A percentile compares a stretch with the other conserved stretches of the same genome.
phyloP scores from a whole-genome alignment of 148 eudicot species.

The Diospyros kaki region DNA sequence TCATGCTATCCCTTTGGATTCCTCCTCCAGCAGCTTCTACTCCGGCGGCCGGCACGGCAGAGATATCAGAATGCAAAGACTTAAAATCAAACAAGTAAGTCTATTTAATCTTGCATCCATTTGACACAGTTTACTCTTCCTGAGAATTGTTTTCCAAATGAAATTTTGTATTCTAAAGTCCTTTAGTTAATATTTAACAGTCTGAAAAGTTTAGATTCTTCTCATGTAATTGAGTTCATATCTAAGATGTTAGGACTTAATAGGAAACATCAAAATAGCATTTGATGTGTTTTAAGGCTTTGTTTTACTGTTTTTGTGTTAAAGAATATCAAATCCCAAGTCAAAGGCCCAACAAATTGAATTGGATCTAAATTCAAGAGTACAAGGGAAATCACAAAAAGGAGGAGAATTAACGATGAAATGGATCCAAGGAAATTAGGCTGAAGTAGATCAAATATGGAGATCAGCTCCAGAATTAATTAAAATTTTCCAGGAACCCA shows the following conservation, averaged over 20 bases:
- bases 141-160: no score
- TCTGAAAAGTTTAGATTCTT: no score
- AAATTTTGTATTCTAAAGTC: no score
- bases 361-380: slow-evolving; percentile 5
- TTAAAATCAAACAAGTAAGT: slow-evolving; percentile 15
- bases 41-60: not conserved
- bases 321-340: not conserved
- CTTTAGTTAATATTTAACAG: no score
- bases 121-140: no score
- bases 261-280: no score
- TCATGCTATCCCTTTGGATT: slow-evolving; percentile 92
- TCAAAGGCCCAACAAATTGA: not conserved
- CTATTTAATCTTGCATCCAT: not conserved
- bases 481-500: not conserved
- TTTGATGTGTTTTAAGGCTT: not conserved
- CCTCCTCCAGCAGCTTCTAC: slow-evolving; percentile 53
- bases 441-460: not conserved
- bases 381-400: not conserved
- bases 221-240: not conserved
- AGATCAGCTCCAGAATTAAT: not conserved
- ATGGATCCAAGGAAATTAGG: no score
- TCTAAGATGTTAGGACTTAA: not conserved
- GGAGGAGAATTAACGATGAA: not conserved
- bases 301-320: not conserved
- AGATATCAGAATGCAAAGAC: not conserved